phyloP scores from a whole-genome alignment of 805 yeast genomes.

The Kodamaea restingae region DNA sequence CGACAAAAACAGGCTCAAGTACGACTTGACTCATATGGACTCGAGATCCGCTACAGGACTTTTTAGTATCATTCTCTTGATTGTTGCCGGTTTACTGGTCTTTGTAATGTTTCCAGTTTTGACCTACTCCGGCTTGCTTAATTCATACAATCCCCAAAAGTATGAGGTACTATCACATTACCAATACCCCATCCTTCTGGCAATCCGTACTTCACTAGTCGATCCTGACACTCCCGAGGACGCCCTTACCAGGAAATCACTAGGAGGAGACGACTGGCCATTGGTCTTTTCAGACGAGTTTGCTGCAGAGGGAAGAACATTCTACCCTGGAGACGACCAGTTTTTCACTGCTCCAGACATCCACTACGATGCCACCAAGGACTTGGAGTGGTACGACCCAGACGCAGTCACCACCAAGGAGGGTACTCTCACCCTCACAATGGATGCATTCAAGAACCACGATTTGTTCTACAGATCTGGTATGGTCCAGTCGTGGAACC shows the following conservation, averaged over 20 bases:
- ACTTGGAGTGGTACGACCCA: slow-evolving; percentile 42
- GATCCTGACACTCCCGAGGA: slow-evolving; percentile 23
- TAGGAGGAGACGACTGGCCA: slow-evolving; percentile 27
- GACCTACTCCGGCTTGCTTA: slow-evolving; percentile 69
- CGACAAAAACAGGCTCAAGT: slow-evolving; percentile 61
- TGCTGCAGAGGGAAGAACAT: slow-evolving; percentile 38
- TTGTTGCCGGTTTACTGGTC: slow-evolving; percentile 57
- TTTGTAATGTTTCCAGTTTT: slow-evolving; percentile 78
- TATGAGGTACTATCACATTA: slow-evolving; percentile 45
- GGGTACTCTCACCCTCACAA: slow-evolving; percentile 30
- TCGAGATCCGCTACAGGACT: slow-evolving; percentile 56
- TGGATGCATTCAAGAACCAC: slow-evolving; percentile 36
- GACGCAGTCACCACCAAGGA: slow-evolving; percentile 40
- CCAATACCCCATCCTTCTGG: slow-evolving; percentile 17
- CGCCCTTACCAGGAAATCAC: slow-evolving; percentile 10
- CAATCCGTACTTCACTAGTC: slow-evolving; percentile 19
- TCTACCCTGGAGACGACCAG: slow-evolving; percentile 41
- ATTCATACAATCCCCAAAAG: slow-evolving; percentile 20
- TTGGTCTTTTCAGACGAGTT: slow-evolving; percentile 39
- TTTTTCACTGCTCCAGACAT: slow-evolving; percentile 37
- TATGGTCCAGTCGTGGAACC: slow-evolving; percentile 40
- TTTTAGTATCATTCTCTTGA: slow-evolving; percentile 53
- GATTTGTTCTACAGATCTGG: slow-evolving; percentile 36
- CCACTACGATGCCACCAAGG: slow-evolving; percentile 38
- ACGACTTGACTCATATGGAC: slow-evolving; percentile 65